A percentile compares a stretch with the other conserved stretches of the same genome.
These are phyloP conservation scores for Tolypocladium tundrense DNA, from an alignment of 2,329 filamentous ascomycete genomes.

Conservation along the genomic window DNA sequence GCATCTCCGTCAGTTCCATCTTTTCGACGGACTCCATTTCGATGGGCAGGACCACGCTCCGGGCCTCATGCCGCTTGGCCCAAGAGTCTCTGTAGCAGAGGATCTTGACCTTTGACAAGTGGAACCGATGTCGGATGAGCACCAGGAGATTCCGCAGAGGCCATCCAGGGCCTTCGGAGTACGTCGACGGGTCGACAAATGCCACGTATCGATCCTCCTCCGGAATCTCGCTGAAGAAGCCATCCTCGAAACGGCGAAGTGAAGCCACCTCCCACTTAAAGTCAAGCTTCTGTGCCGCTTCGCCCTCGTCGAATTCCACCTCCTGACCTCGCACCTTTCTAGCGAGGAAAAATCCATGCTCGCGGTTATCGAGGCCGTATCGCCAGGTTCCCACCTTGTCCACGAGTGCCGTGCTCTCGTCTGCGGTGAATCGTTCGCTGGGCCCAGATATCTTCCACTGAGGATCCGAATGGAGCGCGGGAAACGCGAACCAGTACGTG, in stretches of 20 bases:
- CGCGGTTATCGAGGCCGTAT: conserved; percentile 68
- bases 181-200: conserved; percentile 90
- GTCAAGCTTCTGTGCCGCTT: conserved; percentile 37
- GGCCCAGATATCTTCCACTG: conserved; percentile 59
- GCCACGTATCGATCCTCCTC: conserved; percentile 72
- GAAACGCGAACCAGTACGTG: conserved; percentile 97
- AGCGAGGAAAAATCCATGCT: conserved; percentile 93
- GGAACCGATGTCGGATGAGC: conserved; percentile 73
- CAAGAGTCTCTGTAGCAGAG: conserved; percentile 86
- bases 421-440: conserved; percentile 44
- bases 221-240: conserved; percentile 69
- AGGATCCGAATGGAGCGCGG: conserved; percentile 81
- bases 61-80: conserved; percentile 63
- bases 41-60: conserved; percentile 68
- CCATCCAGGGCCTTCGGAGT: conserved; percentile 81
- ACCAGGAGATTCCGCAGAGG: conserved; percentile 82
- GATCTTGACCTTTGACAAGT: conserved; percentile 66
- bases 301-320: conserved; percentile 38
- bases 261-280: conserved; percentile 71
- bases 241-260: conserved; percentile 68
- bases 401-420: conserved; percentile 70
- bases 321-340: conserved; percentile 52
- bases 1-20: conserved; percentile 47
- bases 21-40: conserved; percentile 39
- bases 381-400: conserved; percentile 82